Evolutionary conservation across 225 moss, liverwort and hornwort genomes (phyloP).

Genomic region (Polytrichum formosum): DNA sequence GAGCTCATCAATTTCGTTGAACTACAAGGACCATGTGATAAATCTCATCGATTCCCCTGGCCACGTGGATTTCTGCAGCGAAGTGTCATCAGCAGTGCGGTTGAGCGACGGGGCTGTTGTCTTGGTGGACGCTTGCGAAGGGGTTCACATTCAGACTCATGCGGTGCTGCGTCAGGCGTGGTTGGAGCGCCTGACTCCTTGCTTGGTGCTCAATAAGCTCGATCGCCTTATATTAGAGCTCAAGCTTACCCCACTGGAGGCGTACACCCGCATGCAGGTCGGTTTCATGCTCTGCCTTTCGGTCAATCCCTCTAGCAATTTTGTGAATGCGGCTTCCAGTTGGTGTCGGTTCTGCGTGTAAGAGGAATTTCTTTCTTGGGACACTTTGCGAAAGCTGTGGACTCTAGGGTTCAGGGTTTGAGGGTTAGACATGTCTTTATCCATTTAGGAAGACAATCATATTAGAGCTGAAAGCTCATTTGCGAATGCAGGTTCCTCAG

Average conservation of each 20-base stretch:
- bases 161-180: slow-evolving; percentile 96
- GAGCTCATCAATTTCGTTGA: slow-evolving; percentile 82
- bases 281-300: too few species aligned
- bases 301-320: too few species aligned
- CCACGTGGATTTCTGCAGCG: slow-evolving; percentile 96
- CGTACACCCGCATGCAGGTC: slow-evolving; percentile 87
- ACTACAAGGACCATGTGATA: slow-evolving; percentile 57
- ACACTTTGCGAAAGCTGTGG: too few species aligned
- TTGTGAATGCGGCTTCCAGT: neutral
- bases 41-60: slow-evolving; percentile 97
- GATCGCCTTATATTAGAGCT: slow-evolving; percentile 94
- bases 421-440: too few species aligned
- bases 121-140: slow-evolving; percentile 89
- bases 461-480: too few species aligned
- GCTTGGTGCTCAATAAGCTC: slow-evolving; percentile 89
- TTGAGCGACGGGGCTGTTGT: slow-evolving; percentile 93
- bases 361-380: too few species aligned
- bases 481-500: too few species aligned
- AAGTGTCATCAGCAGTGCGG: slow-evolving; percentile 89
- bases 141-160: slow-evolving; percentile 97
- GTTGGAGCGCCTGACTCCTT: slow-evolving; percentile 89
- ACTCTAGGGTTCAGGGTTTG: too few species aligned
- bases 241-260: slow-evolving; percentile 93
- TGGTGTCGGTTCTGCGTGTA: too few species aligned
- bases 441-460: too few species aligned